These are phyloP conservation scores for Pholiota molesta DNA, from an alignment of 768 basidiomycete species.

Conservation along the genomic window DNA sequence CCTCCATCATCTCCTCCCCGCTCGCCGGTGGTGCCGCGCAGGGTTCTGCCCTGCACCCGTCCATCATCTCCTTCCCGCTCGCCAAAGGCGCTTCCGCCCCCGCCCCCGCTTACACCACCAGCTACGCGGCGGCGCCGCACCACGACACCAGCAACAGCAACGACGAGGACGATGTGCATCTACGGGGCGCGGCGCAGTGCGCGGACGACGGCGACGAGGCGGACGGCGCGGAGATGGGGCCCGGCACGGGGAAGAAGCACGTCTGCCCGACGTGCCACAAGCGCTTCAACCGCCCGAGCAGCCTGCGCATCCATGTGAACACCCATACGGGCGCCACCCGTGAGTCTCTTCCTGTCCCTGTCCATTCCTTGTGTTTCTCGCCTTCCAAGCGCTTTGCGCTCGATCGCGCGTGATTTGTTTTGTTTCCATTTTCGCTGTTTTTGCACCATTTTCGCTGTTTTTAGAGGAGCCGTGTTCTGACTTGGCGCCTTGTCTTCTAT, in stretches of 20 bases:
- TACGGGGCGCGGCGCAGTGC: too few species aligned
- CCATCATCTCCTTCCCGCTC: not conserved
- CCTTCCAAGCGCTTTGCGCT: too few species aligned
- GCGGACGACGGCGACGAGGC: not conserved
- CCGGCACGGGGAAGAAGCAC: constrained; percentile 42
- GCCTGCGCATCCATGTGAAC: constrained; percentile 66
- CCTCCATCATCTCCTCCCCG: not conserved
- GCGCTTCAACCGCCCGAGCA: constrained; percentile 71
- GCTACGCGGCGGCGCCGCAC: not conserved
- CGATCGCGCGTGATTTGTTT: too few species aligned
- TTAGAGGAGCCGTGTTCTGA: too few species aligned
- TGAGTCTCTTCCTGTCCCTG: constrained; percentile 37
- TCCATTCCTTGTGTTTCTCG: constrained; percentile 9
- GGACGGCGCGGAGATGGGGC: not conserved
- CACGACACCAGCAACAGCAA: not conserved
- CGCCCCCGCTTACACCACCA: too few species aligned
- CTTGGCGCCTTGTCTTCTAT: too few species aligned
- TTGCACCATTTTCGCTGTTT: too few species aligned
- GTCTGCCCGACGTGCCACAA: constrained; percentile 59
- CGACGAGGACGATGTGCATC: not conserved
- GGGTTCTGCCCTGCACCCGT: not conserved
- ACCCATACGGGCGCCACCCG: constrained; percentile 73
- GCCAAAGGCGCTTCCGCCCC: not conserved
- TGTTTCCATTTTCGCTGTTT: constrained; percentile 4
- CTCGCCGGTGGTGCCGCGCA: not conserved